Evolutionary conservation across 2,329 filamentous ascomycete species (phyloP).

Genomic region (Trichoderma oligosporum): DNA sequence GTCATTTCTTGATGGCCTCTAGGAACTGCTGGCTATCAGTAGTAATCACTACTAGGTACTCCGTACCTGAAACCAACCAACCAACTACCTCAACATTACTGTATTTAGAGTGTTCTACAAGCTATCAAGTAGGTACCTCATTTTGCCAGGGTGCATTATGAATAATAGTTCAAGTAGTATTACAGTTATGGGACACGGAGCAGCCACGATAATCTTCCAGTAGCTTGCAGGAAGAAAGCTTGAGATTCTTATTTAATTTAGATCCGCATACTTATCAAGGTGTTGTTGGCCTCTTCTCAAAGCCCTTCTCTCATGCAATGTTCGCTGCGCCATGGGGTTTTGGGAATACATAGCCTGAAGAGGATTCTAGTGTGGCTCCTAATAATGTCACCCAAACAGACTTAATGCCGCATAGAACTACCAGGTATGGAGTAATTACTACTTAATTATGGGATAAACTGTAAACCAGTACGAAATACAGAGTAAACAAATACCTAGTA

Average conservation of each 20-base stretch:
- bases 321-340: background rate
- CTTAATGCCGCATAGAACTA: background rate
- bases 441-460: too few relatives aligned
- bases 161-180: background rate
- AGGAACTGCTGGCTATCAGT: background rate
- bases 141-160: background rate
- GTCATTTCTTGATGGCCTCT: slow-evolving; percentile 1
- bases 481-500: background rate
- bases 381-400: background rate
- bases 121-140: slow-evolving; percentile 6
- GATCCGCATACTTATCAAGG: background rate
- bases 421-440: too few relatives aligned
- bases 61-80: slow-evolving; percentile 1
- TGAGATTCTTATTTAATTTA: background rate
- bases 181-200: background rate
- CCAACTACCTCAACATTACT: background rate
- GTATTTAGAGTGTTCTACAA: background rate
- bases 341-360: background rate
- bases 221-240: slow-evolving; percentile 5
- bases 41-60: too few relatives aligned
- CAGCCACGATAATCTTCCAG: background rate
- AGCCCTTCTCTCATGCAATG: background rate
- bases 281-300: too few relatives aligned
- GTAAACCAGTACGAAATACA: too few relatives aligned
- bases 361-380: background rate